phyloP scores from a whole-genome alignment of 305 asterid genomes.

The Fraxinus platypoda region DNA sequence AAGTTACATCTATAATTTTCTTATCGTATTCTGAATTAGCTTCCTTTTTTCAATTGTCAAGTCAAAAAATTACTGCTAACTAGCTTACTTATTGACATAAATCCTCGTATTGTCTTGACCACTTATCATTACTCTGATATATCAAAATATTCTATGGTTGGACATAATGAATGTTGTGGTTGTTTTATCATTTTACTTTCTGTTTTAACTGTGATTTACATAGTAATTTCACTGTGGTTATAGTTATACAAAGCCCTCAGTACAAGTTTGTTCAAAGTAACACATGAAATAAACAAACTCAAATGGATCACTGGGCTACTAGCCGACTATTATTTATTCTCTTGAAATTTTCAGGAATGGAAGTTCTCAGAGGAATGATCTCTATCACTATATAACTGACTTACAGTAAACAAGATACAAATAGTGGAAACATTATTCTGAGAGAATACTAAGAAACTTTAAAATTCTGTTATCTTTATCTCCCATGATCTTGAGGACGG shows the following conservation, averaged over 20 bases:
- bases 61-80: not conserved
- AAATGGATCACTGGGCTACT: not conserved
- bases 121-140: not conserved
- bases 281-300: not conserved
- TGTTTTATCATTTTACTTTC: not conserved
- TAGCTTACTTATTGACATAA: not conserved
- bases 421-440: not conserved
- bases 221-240: not conserved
- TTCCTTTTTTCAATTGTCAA: not conserved
- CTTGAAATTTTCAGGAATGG: not conserved
- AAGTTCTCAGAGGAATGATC: not conserved
- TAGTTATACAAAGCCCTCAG: not conserved
- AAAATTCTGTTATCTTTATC: not conserved
- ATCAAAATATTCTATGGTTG: not conserved
- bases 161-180: not conserved
- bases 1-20: not conserved
- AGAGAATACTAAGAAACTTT: not conserved
- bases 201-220: not conserved
- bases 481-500: not conserved
- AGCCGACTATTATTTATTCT: not conserved
- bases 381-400: not conserved
- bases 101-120: not conserved
- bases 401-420: not conserved
- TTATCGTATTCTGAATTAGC: not conserved
- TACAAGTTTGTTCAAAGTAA: not conserved